Evolutionary conservation across 2,329 filamentous ascomycete species (phyloP).

Genomic region (Rachicladosporium sp.): DNA sequence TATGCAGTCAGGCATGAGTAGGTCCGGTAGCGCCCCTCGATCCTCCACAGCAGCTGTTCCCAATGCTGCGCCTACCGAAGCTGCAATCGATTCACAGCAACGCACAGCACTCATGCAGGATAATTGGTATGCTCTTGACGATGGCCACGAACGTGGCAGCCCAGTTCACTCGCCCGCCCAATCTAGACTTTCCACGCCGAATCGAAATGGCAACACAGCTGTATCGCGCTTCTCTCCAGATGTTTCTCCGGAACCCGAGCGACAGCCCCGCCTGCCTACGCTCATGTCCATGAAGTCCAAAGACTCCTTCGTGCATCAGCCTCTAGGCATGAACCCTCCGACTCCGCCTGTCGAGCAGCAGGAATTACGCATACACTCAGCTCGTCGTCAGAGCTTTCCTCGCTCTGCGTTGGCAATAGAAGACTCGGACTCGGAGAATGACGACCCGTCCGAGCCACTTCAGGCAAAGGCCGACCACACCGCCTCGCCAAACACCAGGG

Average conservation of each 20-base stretch:
- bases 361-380: neutral
- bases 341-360: slow-evolving; percentile 20
- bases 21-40: too few species aligned
- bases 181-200: slow-evolving; percentile 11
- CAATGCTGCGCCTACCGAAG: slow-evolving; percentile 9
- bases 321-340: slow-evolving; percentile 37
- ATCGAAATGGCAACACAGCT: neutral
- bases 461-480: slow-evolving; percentile 1
- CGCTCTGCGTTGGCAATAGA: slow-evolving; percentile 7
- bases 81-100: slow-evolving; percentile 14
- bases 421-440: slow-evolving; percentile 7
- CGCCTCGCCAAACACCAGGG: slow-evolving; percentile 1
- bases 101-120: slow-evolving; percentile 29
- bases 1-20: too few species aligned
- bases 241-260: slow-evolving; percentile 3
- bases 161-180: too few species aligned
- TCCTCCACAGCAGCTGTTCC: too few species aligned
- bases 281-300: slow-evolving; percentile 1
- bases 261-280: neutral
- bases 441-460: neutral
- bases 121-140: slow-evolving; percentile 34
- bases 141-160: slow-evolving; percentile 6
- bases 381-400: slow-evolving; percentile 1
- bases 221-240: slow-evolving; percentile 4
- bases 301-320: slow-evolving; percentile 24